Conservation (phyloP, 2,329 filamentous ascomycete species). For the Fusarium bactridioides region DNA sequence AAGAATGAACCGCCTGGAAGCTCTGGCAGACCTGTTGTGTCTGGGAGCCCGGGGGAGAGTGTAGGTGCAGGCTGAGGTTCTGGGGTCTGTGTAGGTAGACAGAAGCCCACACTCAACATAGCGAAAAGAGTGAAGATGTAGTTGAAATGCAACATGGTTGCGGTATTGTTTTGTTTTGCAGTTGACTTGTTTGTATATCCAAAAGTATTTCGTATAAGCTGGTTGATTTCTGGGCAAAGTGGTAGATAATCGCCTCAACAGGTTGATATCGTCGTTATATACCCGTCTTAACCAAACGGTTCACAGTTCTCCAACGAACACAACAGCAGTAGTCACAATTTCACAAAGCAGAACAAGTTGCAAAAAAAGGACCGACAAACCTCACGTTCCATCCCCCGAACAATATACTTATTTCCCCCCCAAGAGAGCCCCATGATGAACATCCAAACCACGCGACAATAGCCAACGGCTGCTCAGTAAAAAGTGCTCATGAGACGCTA, state of each 20-base stretch:
- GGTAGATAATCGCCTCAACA: not conserved
- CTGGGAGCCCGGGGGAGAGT: not conserved
- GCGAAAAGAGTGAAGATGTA: constrained; percentile 7
- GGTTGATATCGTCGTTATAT: constrained; percentile 20
- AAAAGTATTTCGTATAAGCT: not conserved
- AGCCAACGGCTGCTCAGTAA: constrained; percentile 15
- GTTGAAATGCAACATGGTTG: constrained; percentile 9
- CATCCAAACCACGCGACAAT: constrained; percentile 12
- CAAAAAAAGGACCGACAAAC: not conserved
- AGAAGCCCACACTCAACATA: constrained; percentile 6
- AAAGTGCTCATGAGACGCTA: constrained; percentile 27
- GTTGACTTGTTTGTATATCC: not conserved
- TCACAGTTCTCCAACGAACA: constrained; percentile 10
- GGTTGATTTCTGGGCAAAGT: not conserved
- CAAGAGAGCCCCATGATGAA: constrained; percentile 5
- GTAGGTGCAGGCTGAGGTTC: constrained; percentile 13
- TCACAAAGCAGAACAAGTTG: not conserved
- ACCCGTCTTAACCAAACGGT: not conserved
- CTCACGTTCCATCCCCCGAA: not conserved
- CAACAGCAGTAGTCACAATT: constrained; percentile 13
- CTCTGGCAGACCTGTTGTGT: constrained; percentile 1
- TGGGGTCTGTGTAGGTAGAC: constrained; percentile 25
- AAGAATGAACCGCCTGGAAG: not conserved
- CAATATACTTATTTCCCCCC: constrained; percentile 15
- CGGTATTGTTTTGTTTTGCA: not conserved